Evolutionary conservation across 257 asterid genomes (phyloP).

Genomic region (Fraxinus cuspidata): DNA sequence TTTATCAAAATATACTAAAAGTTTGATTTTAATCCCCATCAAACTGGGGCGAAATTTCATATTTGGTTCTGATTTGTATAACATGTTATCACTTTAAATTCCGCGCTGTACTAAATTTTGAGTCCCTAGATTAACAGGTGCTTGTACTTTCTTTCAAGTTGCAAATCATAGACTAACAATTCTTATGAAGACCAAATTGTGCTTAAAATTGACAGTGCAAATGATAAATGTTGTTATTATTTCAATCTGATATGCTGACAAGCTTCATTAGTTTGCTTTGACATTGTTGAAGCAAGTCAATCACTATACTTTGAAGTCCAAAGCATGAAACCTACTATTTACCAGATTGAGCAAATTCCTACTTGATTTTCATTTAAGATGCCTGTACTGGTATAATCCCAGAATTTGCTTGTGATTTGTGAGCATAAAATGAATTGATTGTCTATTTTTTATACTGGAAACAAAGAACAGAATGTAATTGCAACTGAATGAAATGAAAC

Average conservation of each 20-base stretch:
- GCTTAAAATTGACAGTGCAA: neutral
- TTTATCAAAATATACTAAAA: too few species aligned
- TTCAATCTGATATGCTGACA: neutral
- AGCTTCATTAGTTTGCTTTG: neutral
- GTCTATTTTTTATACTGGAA: too few species aligned
- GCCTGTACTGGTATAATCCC: neutral
- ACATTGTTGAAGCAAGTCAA: neutral
- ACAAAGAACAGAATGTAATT: too few species aligned
- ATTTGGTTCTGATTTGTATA: neutral
- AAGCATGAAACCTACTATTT: neutral
- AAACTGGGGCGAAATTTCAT: neutral
- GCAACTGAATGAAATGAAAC: too few species aligned
- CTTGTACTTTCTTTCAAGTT: neutral
- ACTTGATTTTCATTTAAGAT: neutral
- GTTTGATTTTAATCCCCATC: too few species aligned
- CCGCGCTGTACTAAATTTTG: neutral
- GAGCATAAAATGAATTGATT: too few species aligned
- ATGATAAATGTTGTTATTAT: neutral
- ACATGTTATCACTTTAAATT: neutral
- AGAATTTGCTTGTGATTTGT: too few species aligned
- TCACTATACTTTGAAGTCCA: neutral
- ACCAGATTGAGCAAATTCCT: neutral
- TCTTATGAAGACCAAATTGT: neutral
- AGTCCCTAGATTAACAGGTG: neutral
- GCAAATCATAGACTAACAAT: neutral